Evolutionary conservation across 139 green algal species (phyloP).

Genomic region (Chlorella sp.): DNA sequence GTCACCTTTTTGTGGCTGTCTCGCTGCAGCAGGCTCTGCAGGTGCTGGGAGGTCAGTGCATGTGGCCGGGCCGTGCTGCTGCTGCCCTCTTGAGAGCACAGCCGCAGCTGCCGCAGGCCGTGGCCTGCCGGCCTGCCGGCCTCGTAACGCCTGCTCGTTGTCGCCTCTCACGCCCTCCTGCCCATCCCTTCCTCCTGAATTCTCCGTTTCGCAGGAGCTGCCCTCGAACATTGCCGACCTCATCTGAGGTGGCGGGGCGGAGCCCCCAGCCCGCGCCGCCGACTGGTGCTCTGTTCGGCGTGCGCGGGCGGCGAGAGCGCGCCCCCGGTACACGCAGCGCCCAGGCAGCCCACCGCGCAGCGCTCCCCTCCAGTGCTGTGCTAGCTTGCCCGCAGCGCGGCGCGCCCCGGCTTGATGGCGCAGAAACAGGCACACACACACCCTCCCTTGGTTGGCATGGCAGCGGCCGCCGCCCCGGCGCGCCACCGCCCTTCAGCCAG

Average conservation of each 20-base stretch:
- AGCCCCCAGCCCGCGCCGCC: background rate
- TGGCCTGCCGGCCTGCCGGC: too few relatives aligned
- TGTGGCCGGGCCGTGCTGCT: too few relatives aligned
- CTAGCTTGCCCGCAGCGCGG: too few relatives aligned
- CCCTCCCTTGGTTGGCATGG: background rate
- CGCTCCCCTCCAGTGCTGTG: too few relatives aligned
- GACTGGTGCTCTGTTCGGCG: constrained; percentile 2
- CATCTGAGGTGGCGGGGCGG: constrained; percentile 27
- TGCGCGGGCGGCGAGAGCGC: background rate
- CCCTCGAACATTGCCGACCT: constrained; percentile 97
- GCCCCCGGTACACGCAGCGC: too few relatives aligned
- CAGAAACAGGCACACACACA: too few relatives aligned
- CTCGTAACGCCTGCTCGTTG: background rate
- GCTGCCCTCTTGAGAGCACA: too few relatives aligned
- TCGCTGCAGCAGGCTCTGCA: too few relatives aligned
- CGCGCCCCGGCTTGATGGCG: too few relatives aligned
- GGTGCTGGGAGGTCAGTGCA: background rate
- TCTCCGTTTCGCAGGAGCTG: constrained; percentile 70
- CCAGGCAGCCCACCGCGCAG: too few relatives aligned
- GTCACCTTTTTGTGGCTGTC: too few relatives aligned
- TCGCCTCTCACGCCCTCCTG: background rate
- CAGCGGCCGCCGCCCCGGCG: background rate
- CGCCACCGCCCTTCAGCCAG: background rate
- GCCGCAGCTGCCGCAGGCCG: too few relatives aligned
- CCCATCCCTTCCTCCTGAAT: background rate